Evolutionary conservation across 306 rosid species (phyloP), one percentile per base, ranked within the genome.

Genomic region (Styphnolobium japonicum): DNA sequence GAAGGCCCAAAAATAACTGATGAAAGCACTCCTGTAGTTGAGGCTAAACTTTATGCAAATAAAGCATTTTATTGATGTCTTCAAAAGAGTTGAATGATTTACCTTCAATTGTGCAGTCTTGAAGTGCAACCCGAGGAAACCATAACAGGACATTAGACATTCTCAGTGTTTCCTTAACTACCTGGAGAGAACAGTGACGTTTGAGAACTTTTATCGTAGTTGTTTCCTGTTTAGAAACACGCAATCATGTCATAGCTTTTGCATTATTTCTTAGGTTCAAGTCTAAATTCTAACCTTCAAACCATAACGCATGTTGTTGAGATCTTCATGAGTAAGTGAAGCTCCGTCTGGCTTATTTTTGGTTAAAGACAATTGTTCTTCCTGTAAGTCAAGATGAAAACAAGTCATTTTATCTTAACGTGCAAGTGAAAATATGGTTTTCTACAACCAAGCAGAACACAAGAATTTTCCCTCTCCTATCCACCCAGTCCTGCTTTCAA

Each of bases 151-250:
- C 92, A 66, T 92, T 92, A 10, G 91, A 83, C 91, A 92, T 86
- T 87, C 94, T 89, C 71, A 91, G 76, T 46, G 97, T 89, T 84
- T 91, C 97, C 82, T 91, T 91, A 22, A 89, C 85, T 46, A 91
- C 91, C 97, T 91, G 83, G 40, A 80, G 33, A 71, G 19, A 64
- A 39, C 7, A 40, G 8, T 25, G 75, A 71, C 65, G 49, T 43
- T 36, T 56, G 33, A 71, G 67, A 68, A 29, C 15, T 25, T 49
- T 16, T 43, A 51, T 45, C 7, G 4, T 15, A 42, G 37, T 8
- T 42, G 36, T 58, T 8, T 71, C 63, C 43, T 39, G 39, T 77
- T 15, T 73, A 69, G 16, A 64, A 33, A 73, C 65, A 19, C 19
- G 37, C 3, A 78, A 37, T 78, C 19, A 72, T 57, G 65, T 69